These are phyloP conservation scores for Verticillium albo-atrum DNA, from an alignment of 2,329 filamentous ascomycete species.

Conservation along the genomic window DNA sequence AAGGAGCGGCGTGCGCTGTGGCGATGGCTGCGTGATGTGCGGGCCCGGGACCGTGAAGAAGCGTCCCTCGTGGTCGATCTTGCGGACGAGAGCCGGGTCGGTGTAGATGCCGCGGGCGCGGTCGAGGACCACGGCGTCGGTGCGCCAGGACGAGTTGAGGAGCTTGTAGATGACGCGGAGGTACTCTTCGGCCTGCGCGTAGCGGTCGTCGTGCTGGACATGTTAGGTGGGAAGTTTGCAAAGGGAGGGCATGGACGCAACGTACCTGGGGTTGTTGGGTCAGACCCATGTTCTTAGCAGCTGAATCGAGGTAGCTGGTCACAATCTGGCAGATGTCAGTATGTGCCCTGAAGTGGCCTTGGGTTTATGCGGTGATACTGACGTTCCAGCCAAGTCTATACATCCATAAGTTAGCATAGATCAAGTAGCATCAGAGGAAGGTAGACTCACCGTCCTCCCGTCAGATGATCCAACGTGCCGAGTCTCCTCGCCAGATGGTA, in stretches of 20 bases:
- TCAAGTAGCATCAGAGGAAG: not conserved
- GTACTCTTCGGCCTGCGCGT: constrained; percentile 60
- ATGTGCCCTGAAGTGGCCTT: not conserved
- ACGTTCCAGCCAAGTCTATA: constrained; percentile 51
- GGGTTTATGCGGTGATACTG: constrained; percentile 8
- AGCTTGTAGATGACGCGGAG: constrained; percentile 63
- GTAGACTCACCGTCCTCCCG: constrained; percentile 48
- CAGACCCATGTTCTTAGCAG: constrained; percentile 60
- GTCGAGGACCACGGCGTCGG: constrained; percentile 60
- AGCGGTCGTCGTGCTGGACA: constrained; percentile 58
- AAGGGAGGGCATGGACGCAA: not conserved
- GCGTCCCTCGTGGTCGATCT: constrained; percentile 63
- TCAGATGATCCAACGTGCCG: constrained; percentile 65
- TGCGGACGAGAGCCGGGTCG: constrained; percentile 45
- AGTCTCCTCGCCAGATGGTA: constrained; percentile 63
- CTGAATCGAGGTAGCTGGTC: constrained; percentile 66
- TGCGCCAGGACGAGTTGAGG: constrained; percentile 62
- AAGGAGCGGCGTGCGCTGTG: constrained; percentile 64
- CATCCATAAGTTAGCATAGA: not conserved
- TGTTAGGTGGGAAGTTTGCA: not conserved
- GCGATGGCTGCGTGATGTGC: constrained; percentile 61
- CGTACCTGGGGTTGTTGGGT: constrained; percentile 43
- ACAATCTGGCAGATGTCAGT: constrained; percentile 44
- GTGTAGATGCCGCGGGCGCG: constrained; percentile 54
- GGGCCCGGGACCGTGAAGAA: constrained; percentile 61